A percentile compares a stretch with the other conserved stretches of the same genome.
Conservation (phyloP, 208 protist genomes). For the Phytomonas francai region DNA sequence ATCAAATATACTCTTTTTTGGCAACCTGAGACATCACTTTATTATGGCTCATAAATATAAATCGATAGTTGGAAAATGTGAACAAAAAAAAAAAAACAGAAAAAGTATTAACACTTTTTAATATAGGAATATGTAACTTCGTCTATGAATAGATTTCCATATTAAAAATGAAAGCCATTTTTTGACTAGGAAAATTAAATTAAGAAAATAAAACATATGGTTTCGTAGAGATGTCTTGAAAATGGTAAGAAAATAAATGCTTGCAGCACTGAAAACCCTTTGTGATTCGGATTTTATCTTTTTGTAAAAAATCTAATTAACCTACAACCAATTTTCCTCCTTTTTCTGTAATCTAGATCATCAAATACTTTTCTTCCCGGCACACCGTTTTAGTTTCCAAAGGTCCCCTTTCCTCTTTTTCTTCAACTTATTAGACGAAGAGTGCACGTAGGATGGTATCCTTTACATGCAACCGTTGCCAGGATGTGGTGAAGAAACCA, state of each 20-base stretch:
- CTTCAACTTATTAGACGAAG: constrained; percentile 10
- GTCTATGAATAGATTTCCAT: background rate
- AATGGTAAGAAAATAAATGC: too few relatives aligned
- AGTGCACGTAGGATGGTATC: constrained; percentile 61
- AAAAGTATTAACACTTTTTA: too few relatives aligned
- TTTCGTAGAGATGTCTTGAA: too few relatives aligned
- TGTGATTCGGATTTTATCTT: constrained; percentile 9
- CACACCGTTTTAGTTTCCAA: background rate
- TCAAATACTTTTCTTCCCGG: background rate
- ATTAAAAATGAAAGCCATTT: background rate
- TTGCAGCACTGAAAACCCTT: background rate
- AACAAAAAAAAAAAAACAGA: background rate
- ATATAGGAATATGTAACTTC: background rate
- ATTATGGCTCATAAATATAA: too few relatives aligned
- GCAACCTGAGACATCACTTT: too few relatives aligned
- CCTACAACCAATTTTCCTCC: background rate
- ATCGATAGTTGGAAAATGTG: too few relatives aligned
- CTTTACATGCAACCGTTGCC: constrained; percentile 78
- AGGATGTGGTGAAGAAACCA: constrained; percentile 88
- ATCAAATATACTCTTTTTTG: too few relatives aligned
- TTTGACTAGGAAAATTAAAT: too few relatives aligned
- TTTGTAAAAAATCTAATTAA: background rate
- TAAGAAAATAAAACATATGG: too few relatives aligned
- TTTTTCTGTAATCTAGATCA: background rate
- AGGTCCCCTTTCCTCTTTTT: constrained; percentile 11